Percentiles rank a stretch among this genome's conserved stretches.
Conservation (phyloP, 331 rosid genomes). For the Cydonia oblonga region DNA sequence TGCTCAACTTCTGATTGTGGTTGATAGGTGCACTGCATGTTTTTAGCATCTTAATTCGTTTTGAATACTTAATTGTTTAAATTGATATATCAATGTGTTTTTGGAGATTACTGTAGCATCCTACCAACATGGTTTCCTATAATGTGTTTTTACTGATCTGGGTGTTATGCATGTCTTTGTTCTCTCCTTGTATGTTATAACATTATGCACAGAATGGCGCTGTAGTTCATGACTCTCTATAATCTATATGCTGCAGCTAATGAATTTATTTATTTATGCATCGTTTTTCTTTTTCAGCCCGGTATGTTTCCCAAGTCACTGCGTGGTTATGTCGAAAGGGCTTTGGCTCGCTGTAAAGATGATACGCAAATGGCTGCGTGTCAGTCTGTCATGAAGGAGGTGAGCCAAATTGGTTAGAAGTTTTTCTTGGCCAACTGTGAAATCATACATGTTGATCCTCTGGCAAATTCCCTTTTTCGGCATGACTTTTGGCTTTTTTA, state of each 20-base stretch:
- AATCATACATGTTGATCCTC: not conserved
- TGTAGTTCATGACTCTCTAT: not conserved
- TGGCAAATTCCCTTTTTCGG: not conserved
- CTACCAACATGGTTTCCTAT: not conserved
- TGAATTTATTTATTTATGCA: constrained; percentile 1
- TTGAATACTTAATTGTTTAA: not conserved
- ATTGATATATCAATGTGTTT: not conserved
- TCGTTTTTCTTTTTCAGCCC: constrained; percentile 49
- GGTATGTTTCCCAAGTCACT: constrained; percentile 80
- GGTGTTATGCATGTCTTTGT: not conserved
- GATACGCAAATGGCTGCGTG: constrained; percentile 71
- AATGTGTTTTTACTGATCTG: not conserved
- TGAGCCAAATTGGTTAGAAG: constrained; percentile 17
- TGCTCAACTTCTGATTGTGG: not conserved
- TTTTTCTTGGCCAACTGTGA: not conserved
- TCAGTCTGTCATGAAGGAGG: constrained; percentile 89
- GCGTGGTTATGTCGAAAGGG: constrained; percentile 93
- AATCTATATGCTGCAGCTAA: constrained; percentile 5
- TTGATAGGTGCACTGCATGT: not conserved
- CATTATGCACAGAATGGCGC: not conserved
- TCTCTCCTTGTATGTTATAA: not conserved
- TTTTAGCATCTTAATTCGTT: not conserved
- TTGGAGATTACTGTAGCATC: not conserved
- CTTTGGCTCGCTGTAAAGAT: constrained; percentile 86
- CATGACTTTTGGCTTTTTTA: not conserved